Evolutionary conservation across 345 rosid genomes (phyloP).

Genomic region (Hevea brasiliensis): DNA sequence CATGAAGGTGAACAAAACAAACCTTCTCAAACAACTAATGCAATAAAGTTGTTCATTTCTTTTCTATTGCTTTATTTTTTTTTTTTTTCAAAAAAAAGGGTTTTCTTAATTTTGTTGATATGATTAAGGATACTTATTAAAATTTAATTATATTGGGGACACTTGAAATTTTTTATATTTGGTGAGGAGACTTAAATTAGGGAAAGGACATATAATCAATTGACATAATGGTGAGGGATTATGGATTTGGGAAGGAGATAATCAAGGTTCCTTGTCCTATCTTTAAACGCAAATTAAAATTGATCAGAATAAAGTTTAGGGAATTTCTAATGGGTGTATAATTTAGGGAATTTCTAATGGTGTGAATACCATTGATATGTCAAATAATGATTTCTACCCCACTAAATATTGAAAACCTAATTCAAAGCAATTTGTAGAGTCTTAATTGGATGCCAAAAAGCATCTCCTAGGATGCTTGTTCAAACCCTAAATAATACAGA

Average conservation of each 20-base stretch:
- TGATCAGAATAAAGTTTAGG: constrained; percentile 6
- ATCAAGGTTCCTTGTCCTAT: constrained; percentile 4
- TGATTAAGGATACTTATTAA: not conserved
- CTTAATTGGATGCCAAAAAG: constrained; percentile 15
- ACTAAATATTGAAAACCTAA: constrained; percentile 12
- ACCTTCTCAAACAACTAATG: not conserved
- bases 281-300: not conserved
- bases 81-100: not conserved
- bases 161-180: no score
- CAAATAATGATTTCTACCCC: constrained; percentile 29
- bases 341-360: constrained; percentile 5
- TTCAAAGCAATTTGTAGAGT: constrained; percentile 10
- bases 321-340: not conserved
- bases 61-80: not conserved
- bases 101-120: not conserved
- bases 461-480: constrained; percentile 26
- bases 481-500: constrained; percentile 15
- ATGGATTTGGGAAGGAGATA: not conserved
- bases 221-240: not conserved
- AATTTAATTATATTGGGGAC: not conserved
- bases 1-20: not conserved
- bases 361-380: constrained; percentile 10
- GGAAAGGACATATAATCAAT: no score
- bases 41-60: not conserved
- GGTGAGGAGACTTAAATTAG: no score